Conservation (phyloP, 1,139 yeast species). For the Candida sp. region DNA sequence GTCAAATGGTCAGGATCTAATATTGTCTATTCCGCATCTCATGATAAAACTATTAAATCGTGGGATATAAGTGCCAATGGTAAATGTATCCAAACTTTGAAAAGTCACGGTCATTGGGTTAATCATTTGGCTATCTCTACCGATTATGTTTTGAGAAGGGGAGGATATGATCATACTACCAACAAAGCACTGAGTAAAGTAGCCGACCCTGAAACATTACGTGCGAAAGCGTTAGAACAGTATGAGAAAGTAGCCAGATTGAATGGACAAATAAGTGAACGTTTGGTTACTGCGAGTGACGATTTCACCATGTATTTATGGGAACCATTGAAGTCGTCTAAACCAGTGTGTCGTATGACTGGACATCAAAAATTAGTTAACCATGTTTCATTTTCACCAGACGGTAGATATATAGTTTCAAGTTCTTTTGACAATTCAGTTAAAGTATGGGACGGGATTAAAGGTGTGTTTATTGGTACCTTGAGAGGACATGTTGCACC, state of each 20-base stretch:
- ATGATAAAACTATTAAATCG: slow-evolving; percentile 88
- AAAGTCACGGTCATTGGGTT: slow-evolving; percentile 97
- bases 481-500: slow-evolving; percentile 98
- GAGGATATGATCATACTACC: slow-evolving; percentile 30
- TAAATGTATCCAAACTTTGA: slow-evolving; percentile 71
- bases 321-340: slow-evolving; percentile 81
- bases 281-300: slow-evolving; percentile 93
- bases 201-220: slow-evolving; percentile 26
- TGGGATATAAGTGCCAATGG: slow-evolving; percentile 86
- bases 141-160: slow-evolving; percentile 82
- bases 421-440: slow-evolving; percentile 95
- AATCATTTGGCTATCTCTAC: slow-evolving; percentile 91
- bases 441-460: slow-evolving; percentile 94
- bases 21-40: slow-evolving; percentile 84
- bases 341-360: slow-evolving; percentile 90
- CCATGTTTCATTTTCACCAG: slow-evolving; percentile 95
- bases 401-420: slow-evolving; percentile 86
- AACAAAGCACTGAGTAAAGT: slow-evolving; percentile 16
- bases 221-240: slow-evolving; percentile 38
- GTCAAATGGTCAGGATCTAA: slow-evolving; percentile 96
- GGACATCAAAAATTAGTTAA: slow-evolving; percentile 97
- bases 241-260: slow-evolving; percentile 78
- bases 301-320: slow-evolving; percentile 98
- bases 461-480: slow-evolving; percentile 86
- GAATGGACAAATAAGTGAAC: slow-evolving; percentile 67